phyloP scores from a whole-genome alignment of 345 rosid genomes.

The Limnanthes douglasii region DNA sequence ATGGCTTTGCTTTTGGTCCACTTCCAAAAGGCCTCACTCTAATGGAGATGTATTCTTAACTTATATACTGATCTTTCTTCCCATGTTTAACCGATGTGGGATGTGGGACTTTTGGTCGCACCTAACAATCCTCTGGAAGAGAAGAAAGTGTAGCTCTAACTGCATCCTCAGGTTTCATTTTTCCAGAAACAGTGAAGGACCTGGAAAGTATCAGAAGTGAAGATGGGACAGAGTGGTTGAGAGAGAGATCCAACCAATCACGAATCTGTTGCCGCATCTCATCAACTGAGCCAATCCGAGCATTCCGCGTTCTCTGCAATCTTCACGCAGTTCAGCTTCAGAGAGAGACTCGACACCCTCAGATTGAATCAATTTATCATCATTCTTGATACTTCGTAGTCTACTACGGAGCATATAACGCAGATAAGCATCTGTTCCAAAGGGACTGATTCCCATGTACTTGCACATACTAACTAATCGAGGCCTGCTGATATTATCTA shows the following conservation, averaged over 20 bases:
- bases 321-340: conserved; percentile 62
- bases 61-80: too few relatives aligned
- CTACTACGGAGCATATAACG: conserved; percentile 58
- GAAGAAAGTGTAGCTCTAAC: conserved; percentile 88
- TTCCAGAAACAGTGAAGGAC: conserved; percentile 77
- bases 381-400: conserved; percentile 61
- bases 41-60: too few relatives aligned
- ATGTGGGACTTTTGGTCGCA: too few relatives aligned
- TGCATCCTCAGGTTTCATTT: conserved; percentile 73
- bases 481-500: conserved; percentile 72
- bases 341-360: conserved; percentile 65
- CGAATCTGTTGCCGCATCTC: conserved; percentile 78
- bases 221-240: conserved; percentile 80
- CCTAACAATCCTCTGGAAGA: conserved; percentile 89
- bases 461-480: conserved; percentile 65
- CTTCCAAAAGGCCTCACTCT: too few relatives aligned
- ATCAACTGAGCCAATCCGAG: conserved; percentile 50
- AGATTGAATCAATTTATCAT: conserved; percentile 49
- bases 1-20: too few relatives aligned
- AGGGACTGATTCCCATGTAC: conserved; percentile 61
- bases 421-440: conserved; percentile 60
- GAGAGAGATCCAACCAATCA: conserved; percentile 83
- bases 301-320: conserved; percentile 70
- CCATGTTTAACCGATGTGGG: too few relatives aligned
- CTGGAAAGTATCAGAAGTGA: conserved; percentile 81